Percentiles rank a stretch among this genome's conserved stretches.
Evolutionary conservation across 345 rosid genomes (phyloP).

Genomic region (Adansonia digitata): DNA sequence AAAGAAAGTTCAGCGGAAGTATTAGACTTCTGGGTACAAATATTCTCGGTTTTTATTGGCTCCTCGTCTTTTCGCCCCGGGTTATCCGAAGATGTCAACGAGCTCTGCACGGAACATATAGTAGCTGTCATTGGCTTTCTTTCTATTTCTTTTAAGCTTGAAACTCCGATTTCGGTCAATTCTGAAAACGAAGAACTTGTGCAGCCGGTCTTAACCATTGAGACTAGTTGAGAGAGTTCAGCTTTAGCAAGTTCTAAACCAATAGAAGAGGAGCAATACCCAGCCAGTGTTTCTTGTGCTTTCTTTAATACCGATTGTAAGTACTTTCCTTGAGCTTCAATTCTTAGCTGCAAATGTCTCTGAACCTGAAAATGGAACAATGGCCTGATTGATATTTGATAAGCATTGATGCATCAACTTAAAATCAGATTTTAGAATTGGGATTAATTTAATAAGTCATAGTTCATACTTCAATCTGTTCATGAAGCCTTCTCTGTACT

Average conservation of each 20-base stretch:
- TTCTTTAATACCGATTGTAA: constrained; percentile 68
- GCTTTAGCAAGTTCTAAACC: constrained; percentile 65
- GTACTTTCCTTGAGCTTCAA: constrained; percentile 97
- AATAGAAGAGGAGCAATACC: constrained; percentile 51
- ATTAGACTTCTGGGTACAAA: constrained; percentile 7
- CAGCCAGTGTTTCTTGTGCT: constrained; percentile 88
- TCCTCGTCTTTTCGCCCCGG: constrained; percentile 45
- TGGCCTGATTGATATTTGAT: constrained; percentile 6
- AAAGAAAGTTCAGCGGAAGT: constrained; percentile 46
- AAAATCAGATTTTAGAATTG: neutral
- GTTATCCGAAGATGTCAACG: constrained; percentile 79
- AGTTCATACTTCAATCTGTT: constrained; percentile 87
- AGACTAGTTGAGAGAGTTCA: constrained; percentile 67
- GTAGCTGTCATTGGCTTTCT: constrained; percentile 29
- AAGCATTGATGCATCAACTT: neutral
- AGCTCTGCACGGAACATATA: constrained; percentile 67
- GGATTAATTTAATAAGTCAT: neutral
- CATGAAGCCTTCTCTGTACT: constrained; percentile 85
- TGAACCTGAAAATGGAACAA: constrained; percentile 59
- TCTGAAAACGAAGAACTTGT: constrained; percentile 58
- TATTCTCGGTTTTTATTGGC: constrained; percentile 23
- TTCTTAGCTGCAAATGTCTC: constrained; percentile 85
- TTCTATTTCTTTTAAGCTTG: constrained; percentile 28
- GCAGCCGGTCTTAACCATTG: constrained; percentile 55
- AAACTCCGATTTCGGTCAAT: constrained; percentile 47